Conservation (phyloP, 2,329 filamentous ascomycete genomes). For the Herpotrichia juniperi region DNA sequence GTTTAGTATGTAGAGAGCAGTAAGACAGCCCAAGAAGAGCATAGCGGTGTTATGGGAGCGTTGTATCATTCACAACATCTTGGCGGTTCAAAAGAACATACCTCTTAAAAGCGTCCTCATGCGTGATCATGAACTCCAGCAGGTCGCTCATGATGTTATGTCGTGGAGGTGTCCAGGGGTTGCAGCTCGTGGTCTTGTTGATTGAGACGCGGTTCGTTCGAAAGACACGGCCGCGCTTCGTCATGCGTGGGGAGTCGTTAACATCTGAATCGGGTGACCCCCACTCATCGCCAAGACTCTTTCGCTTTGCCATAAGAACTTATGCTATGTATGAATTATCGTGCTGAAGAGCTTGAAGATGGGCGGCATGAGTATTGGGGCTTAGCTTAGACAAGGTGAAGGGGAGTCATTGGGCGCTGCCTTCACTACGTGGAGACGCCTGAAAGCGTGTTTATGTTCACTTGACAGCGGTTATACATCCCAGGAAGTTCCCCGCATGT, state of each 20-base stretch:
- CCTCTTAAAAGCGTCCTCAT: constrained; percentile 58
- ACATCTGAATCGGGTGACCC: background rate
- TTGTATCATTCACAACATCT: too few species aligned
- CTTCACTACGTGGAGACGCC: background rate
- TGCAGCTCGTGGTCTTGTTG: constrained; percentile 21
- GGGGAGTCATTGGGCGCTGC: too few species aligned
- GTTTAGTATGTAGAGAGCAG: background rate
- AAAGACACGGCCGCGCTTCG: constrained; percentile 21
- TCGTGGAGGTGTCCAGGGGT: constrained; percentile 18
- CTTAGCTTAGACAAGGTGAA: too few species aligned
- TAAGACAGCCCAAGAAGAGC: too few species aligned
- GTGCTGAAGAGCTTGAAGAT: background rate
- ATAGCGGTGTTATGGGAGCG: too few species aligned
- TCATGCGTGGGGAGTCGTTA: constrained; percentile 5
- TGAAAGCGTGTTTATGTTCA: background rate
- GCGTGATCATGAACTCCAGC: constrained; percentile 62
- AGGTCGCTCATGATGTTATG: constrained; percentile 66
- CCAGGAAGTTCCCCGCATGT: background rate
- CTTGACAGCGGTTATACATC: background rate
- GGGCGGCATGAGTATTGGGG: background rate
- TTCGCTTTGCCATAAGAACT: background rate
- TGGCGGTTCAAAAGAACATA: constrained; percentile 25
- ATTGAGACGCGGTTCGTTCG: constrained; percentile 5
- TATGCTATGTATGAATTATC: background rate
- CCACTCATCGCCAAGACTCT: background rate